Evolutionary conservation across 2,329 filamentous ascomycete species (phyloP).

Genomic region (Aspergillus sp.): DNA sequence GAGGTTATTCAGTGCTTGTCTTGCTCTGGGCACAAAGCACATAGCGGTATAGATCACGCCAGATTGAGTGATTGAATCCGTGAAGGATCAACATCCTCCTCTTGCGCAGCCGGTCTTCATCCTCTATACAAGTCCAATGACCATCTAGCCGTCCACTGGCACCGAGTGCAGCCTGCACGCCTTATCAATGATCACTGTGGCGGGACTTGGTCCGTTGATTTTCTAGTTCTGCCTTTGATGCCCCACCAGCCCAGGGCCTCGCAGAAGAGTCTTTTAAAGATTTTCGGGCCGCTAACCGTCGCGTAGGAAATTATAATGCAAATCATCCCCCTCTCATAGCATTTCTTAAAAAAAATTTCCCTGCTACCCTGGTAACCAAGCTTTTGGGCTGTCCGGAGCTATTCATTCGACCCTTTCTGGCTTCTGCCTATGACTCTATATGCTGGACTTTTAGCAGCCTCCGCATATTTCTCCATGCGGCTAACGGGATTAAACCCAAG

Average conservation of each 20-base stretch:
- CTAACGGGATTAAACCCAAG: neutral
- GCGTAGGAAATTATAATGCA: conserved; percentile 6
- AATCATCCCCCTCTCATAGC: neutral
- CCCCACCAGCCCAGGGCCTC: conserved; percentile 5
- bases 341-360: neutral
- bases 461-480: neutral
- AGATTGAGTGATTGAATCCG: neutral
- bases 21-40: neutral
- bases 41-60: neutral
- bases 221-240: neutral
- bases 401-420: too few species aligned
- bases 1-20: neutral
- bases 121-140: neutral
- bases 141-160: neutral
- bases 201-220: neutral
- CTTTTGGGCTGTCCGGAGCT: neutral
- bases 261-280: neutral
- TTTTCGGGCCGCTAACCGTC: conserved; percentile 4
- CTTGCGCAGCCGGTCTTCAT: neutral
- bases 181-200: neutral
- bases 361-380: neutral
- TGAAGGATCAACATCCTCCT: neutral
- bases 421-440: neutral
- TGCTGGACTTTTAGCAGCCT: neutral
- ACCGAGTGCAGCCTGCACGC: neutral